Evolutionary conservation across 768 basidiomycete species (phyloP).

Genomic region (Calocybe cyanea): DNA sequence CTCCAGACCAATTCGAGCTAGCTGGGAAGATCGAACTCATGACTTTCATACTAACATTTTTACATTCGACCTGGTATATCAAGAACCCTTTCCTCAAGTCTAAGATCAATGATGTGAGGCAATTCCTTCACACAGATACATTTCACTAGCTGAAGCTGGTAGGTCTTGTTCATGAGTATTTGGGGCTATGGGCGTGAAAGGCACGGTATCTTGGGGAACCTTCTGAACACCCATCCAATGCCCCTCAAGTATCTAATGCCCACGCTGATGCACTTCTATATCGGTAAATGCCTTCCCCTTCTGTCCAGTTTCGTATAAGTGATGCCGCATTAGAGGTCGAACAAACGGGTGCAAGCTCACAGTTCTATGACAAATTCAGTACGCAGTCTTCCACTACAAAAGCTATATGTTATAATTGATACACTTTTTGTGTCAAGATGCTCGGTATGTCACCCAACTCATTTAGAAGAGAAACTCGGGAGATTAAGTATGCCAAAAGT

Average conservation of each 20-base stretch:
- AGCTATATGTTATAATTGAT: neutral
- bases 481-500: slow-evolving; percentile 30
- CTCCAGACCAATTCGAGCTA: slow-evolving; percentile 78
- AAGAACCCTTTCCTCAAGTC: slow-evolving; percentile 98
- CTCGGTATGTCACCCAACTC: slow-evolving; percentile 6
- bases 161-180: slow-evolving; percentile 76
- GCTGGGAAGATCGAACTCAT: slow-evolving; percentile 85
- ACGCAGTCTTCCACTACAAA: slow-evolving; percentile 30
- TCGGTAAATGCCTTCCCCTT: slow-evolving; percentile 51
- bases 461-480: neutral
- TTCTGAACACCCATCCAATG: slow-evolving; percentile 80
- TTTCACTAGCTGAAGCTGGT: slow-evolving; percentile 5
- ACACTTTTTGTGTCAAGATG: slow-evolving; percentile 7
- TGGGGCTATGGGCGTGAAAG: slow-evolving; percentile 63
- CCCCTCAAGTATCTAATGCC: slow-evolving; percentile 89
- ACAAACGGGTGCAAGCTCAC: slow-evolving; percentile 94
- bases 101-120: slow-evolving; percentile 85
- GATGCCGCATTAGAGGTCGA: slow-evolving; percentile 72
- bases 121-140: neutral
- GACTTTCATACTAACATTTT: slow-evolving; percentile 85
- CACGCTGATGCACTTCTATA: slow-evolving; percentile 90
- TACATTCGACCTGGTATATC: slow-evolving; percentile 95
- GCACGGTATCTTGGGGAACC: slow-evolving; percentile 72
- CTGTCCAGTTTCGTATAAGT: neutral
- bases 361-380: slow-evolving; percentile 99